Evolutionary conservation across 2,329 filamentous ascomycete species (phyloP), one percentile per base, ranked within the genome.

Genomic region (Colletotrichum gloeosporioides): DNA sequence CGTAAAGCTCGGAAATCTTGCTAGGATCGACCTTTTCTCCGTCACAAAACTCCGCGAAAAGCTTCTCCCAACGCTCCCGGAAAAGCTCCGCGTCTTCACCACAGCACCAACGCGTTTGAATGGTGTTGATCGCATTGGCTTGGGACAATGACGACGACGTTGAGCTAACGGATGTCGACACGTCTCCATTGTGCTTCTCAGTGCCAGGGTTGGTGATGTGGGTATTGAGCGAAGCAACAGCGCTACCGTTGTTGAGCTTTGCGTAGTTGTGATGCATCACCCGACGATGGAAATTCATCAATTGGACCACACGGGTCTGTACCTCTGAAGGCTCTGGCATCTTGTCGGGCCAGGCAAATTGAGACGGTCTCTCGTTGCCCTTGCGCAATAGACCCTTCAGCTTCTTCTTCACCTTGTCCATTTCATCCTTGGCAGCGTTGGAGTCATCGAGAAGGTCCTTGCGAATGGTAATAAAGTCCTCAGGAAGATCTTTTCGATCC

Each of bases 371-470:
- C 82, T 97, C 95, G 77, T 96, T 95, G n/a, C 96, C 97, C 84
- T 98, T 95, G 34, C 97, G 93, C 74, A 99, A 86, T 25, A 99
- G 89, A 1, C 95, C 93, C 87, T 99, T 99, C 32, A 99, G 90
- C 92, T 98, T 98, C 91, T 99, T 99, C 90, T 99, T 99, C 72
- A 99, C 97, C 86, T 98, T 98, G 86, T 99, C 98, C 95, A 98
- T 99, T 82, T 98, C 96, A 83, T 99, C 97, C 84, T 99, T 99
- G 74, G 97, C 97, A 6, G 97, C 97, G 84, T 99, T 99, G 0
- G 96, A 99, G 83, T 99, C 97, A 83, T 99, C 97, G 4, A 99
- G 88, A 8, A 99, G 90, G 85, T 99, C 96, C 83, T 99, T 99
- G 69, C 97, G 93, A 73, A 99, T 93, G 39, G 93, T 94, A 78